Evolutionary conservation across 805 yeast genomes (phyloP).

Genomic region (Metschnikowia henanensis): DNA sequence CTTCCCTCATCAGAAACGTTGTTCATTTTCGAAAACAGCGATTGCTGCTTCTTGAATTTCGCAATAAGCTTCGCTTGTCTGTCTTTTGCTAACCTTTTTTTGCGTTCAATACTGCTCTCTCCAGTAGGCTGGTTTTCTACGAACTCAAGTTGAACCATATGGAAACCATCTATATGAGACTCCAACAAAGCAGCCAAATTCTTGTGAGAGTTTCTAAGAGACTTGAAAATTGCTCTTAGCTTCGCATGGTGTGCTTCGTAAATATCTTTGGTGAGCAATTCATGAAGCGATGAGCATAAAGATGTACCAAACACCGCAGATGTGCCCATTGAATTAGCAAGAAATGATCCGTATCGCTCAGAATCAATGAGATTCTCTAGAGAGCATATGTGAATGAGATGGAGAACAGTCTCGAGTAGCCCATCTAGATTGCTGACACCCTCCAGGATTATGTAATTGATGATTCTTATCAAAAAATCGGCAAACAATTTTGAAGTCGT

Average conservation of each 20-base stretch:
- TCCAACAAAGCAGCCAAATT: constrained; percentile 21
- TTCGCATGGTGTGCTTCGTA: constrained; percentile 50
- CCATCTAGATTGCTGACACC: constrained; percentile 51
- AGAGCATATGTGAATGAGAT: constrained; percentile 63
- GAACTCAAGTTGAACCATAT: constrained; percentile 22
- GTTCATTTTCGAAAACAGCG: constrained; percentile 63
- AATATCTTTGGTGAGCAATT: constrained; percentile 40
- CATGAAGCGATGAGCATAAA: constrained; percentile 37
- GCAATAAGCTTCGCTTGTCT: constrained; percentile 73
- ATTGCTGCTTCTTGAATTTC: constrained; percentile 78
- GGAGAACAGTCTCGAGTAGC: constrained; percentile 57
- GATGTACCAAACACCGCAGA: constrained; percentile 26
- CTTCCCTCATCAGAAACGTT: constrained; percentile 29
- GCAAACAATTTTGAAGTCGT: constrained; percentile 55
- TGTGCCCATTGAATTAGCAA: constrained; percentile 27
- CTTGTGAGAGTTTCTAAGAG: constrained; percentile 26
- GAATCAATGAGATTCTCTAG: constrained; percentile 31
- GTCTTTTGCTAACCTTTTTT: constrained; percentile 66
- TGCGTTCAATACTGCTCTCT: constrained; percentile 50
- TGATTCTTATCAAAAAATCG: constrained; percentile 50
- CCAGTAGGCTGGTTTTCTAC: constrained; percentile 13
- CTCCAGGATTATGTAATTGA: constrained; percentile 37
- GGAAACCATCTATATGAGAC: constrained; percentile 25
- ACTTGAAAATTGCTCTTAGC: constrained; percentile 53
- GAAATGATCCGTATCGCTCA: constrained; percentile 31